phyloP scores from a whole-genome alignment of 139 green algal genomes.

The Chlorella sp. region DNA sequence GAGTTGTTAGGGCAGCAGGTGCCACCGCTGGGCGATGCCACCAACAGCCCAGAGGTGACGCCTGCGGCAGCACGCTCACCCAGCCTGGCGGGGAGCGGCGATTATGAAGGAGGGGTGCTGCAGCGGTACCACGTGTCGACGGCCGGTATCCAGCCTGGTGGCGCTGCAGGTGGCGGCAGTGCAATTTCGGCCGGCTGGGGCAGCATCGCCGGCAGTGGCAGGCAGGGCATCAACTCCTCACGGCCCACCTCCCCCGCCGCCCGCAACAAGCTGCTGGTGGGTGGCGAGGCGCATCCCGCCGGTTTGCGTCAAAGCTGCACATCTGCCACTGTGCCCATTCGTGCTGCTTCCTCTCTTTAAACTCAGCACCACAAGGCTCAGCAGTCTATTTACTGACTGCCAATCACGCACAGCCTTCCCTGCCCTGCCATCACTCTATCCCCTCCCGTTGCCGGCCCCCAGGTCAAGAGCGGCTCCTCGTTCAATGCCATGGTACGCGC shows the following conservation, averaged over 20 bases:
- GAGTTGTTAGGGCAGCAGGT: too few species aligned
- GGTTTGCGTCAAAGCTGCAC: too few species aligned
- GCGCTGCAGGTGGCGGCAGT: not conserved
- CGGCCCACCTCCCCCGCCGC: constrained; percentile 34
- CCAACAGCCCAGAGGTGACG: not conserved
- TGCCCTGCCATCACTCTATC: too few species aligned
- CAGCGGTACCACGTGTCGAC: not conserved
- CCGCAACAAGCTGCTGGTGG: constrained; percentile 88
- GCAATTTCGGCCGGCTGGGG: not conserved
- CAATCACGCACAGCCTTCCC: too few species aligned
- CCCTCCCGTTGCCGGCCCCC: too few species aligned
- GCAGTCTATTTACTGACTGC: too few species aligned
- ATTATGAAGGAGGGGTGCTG: not conserved
- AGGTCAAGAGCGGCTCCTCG: constrained; percentile 70
- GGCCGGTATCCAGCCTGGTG: not conserved
- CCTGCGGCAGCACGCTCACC: too few species aligned
- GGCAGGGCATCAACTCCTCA: too few species aligned
- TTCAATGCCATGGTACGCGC: constrained; percentile 90
- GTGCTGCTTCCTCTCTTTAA: too few species aligned
- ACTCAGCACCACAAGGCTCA: too few species aligned
- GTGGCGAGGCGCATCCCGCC: too few species aligned
- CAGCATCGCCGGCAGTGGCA: not conserved
- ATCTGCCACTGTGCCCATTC: too few species aligned
- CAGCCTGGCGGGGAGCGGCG: not conserved
- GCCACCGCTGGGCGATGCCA: not conserved